Percentiles rank a stretch among this genome's conserved stretches.
phyloP scores from a whole-genome alignment of 192 early-diverging fungal genomes.

The Coemansia sp. region DNA sequence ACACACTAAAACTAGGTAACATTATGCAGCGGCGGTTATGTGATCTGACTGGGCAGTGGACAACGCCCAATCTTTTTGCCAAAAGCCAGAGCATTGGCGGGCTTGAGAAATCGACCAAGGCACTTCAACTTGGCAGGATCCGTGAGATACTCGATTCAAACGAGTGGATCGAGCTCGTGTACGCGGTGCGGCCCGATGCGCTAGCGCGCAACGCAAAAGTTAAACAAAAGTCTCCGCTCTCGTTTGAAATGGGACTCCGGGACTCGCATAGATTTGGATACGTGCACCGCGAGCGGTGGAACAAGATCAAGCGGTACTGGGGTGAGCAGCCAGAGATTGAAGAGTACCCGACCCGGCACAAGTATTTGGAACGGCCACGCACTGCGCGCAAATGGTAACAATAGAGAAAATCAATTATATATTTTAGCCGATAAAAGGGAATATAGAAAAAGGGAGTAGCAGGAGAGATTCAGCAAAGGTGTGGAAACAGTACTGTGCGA shows the following conservation, averaged over 20 bases:
- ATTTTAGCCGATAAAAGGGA: slow-evolving; percentile 1
- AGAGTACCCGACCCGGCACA: slow-evolving; percentile 17
- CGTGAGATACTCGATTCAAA: slow-evolving; percentile 12
- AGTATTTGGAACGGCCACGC: slow-evolving; percentile 8
- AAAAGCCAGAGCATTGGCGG: slow-evolving; percentile 46
- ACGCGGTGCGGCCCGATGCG: slow-evolving; percentile 31
- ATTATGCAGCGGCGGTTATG: slow-evolving; percentile 39
- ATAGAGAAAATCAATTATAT: not conserved
- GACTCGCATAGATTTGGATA: slow-evolving; percentile 40
- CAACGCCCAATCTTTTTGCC: slow-evolving; percentile 42
- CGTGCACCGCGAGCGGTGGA: slow-evolving; percentile 41
- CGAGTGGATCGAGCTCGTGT: slow-evolving; percentile 40
- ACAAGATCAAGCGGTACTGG: slow-evolving; percentile 37
- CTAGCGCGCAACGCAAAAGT: slow-evolving; percentile 16
- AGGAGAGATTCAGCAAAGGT: slow-evolving; percentile 21
- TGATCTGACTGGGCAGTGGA: slow-evolving; percentile 47
- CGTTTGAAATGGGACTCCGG: slow-evolving; percentile 39
- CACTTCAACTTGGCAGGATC: slow-evolving; percentile 21
- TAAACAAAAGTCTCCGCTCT: slow-evolving; percentile 33
- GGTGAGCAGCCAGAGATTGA: slow-evolving; percentile 42
- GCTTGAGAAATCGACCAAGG: slow-evolving; percentile 5
- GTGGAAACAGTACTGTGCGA: slow-evolving; percentile 36
- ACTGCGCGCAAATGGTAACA: slow-evolving; percentile 13
- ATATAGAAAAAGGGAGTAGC: not conserved
- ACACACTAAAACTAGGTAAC: slow-evolving; percentile 21